Percentiles rank a stretch among this genome's conserved stretches.
phyloP scores from a whole-genome alignment of 176 grass and related monocot genomes.

The Oryza rufipogon region DNA sequence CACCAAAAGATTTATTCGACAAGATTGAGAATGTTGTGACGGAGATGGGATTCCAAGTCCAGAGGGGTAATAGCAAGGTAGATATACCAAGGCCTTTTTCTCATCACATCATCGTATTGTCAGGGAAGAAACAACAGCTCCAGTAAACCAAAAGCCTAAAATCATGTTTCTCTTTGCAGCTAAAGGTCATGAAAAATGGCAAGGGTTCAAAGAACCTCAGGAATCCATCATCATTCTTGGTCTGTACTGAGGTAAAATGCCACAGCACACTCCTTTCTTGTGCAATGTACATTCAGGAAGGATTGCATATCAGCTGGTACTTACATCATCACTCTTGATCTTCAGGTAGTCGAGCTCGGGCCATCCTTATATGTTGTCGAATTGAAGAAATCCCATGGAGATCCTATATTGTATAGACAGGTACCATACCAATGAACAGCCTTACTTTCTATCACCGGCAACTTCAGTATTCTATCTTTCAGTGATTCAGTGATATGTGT shows the following conservation, averaged over 20 bases:
- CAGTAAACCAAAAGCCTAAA: conserved; percentile 16
- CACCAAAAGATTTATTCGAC: conserved; percentile 65
- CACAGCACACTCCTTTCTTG: background rate
- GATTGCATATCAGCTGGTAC: background rate
- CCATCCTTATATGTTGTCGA: conserved; percentile 83
- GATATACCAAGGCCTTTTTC: background rate
- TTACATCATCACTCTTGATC: conserved; percentile 19
- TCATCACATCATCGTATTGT: background rate
- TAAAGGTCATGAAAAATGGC: conserved; percentile 58
- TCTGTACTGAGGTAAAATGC: conserved; percentile 60
- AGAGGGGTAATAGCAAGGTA: conserved; percentile 61
- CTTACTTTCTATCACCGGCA: background rate
- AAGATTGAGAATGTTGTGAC: conserved; percentile 61
- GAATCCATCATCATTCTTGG: conserved; percentile 51
- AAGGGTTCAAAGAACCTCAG: conserved; percentile 41
- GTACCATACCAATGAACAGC: conserved; percentile 49
- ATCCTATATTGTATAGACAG: conserved; percentile 75
- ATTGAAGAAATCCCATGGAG: conserved; percentile 69
- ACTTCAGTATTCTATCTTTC: background rate
- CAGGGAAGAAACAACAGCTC: background rate
- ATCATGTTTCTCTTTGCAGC: conserved; percentile 38
- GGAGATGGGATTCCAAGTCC: conserved; percentile 72
- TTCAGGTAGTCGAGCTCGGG: conserved; percentile 80
- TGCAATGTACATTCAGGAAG: background rate
- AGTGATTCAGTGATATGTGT: background rate